Evolutionary conservation across 805 yeast species (phyloP), one percentile per base, ranked within the genome.

Genomic region (Grigorovia humatica): DNA sequence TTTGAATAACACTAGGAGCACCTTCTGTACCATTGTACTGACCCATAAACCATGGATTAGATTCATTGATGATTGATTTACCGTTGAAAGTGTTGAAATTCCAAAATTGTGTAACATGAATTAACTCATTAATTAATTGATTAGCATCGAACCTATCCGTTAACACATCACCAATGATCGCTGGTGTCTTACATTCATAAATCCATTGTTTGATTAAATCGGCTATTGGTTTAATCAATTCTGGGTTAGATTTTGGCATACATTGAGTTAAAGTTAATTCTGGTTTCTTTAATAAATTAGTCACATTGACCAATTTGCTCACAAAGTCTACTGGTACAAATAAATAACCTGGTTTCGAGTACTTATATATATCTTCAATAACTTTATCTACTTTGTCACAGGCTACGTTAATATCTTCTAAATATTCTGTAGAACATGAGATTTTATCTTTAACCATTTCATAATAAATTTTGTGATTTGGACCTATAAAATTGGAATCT

Each of bases 321-420:
- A 80, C 78, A 57, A 86, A 65, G 63, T 89, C 90, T 44, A 77
- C 70, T 1, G 97, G 96, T 47, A 90, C 65, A 63, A 80, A 87
- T 48, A 89, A 64, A 61, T 85, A 89, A 15, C 95, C 96, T 0
- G 97, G 97, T 64, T 82, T 80, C 42, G 83, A 80, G 46, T 77
- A 72, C 42, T 65, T 70, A 56, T 79, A 69, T 29, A 87, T 79
- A 17, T 74, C 70, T 45, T 60, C 62, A 51, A 90, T 76, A 7
- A 87, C 84, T 20, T 70, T 69, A 65, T 90, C 97, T 51, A 90
- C 79, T 64, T 84, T 80, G 41, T 61, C 59, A 51, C 66, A 59
- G 0, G 82, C 85, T 9, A 68, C 65, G 0, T 63, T 56, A 8
- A 79, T 69, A 54, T 75, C 72, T 2, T 62, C 67, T 46, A 83